Conservation (phyloP, 768 basidiomycete species). For the Pleurotus salmoneostramineus region DNA sequence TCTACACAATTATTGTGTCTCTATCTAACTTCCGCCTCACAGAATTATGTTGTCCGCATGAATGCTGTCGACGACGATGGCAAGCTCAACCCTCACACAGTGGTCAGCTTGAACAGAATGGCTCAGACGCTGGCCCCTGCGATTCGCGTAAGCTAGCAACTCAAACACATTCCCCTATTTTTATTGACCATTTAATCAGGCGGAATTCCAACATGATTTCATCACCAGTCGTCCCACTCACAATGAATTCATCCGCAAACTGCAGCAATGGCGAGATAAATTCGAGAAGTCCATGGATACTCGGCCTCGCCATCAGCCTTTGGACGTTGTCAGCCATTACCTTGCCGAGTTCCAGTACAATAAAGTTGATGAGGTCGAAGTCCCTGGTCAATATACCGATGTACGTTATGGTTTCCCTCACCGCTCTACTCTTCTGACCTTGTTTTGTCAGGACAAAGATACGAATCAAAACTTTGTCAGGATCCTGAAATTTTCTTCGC, state of each 20-base stretch:
- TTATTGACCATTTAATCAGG: slow-evolving; percentile 35
- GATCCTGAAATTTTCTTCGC: slow-evolving; percentile 87
- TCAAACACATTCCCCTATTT: not conserved
- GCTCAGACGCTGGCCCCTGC: slow-evolving; percentile 51
- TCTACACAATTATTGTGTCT: not conserved
- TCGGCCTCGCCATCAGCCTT: slow-evolving; percentile 76
- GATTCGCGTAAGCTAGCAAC: slow-evolving; percentile 44
- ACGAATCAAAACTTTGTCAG: slow-evolving; percentile 86
- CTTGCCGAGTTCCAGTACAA: slow-evolving; percentile 96
- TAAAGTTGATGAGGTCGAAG: slow-evolving; percentile 96
- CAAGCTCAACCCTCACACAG: slow-evolving; percentile 48
- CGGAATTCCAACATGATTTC: slow-evolving; percentile 91
- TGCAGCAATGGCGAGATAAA: slow-evolving; percentile 91
- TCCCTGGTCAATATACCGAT: slow-evolving; percentile 99
- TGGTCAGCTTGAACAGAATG: slow-evolving; percentile 56
- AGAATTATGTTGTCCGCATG: slow-evolving; percentile 73
- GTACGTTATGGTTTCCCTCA: slow-evolving; percentile 31
- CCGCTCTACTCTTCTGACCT: slow-evolving; percentile 4
- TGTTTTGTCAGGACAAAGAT: slow-evolving; percentile 76
- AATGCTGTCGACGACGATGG: slow-evolving; percentile 68
- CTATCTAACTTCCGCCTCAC: slow-evolving; percentile 2
- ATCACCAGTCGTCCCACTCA: slow-evolving; percentile 72
- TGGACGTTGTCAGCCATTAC: slow-evolving; percentile 88
- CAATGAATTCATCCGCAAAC: slow-evolving; percentile 81
- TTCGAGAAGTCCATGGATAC: slow-evolving; percentile 84